A percentile compares a stretch with the other conserved stretches of the same genome.
phyloP scores from a whole-genome alignment of 805 yeast genomes.

The Millerago galiae region DNA sequence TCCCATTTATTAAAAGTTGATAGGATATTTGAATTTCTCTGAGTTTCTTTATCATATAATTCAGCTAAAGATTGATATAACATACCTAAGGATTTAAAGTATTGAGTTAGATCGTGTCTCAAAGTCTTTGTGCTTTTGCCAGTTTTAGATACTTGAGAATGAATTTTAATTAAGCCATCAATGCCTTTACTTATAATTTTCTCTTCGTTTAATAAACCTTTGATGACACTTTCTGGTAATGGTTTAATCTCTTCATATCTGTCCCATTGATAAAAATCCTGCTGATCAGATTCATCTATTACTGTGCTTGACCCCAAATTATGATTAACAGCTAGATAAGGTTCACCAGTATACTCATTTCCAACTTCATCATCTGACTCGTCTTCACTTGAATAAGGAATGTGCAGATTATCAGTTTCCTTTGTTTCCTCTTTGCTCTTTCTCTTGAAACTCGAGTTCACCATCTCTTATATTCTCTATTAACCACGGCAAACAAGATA shows the following conservation, averaged over 20 bases:
- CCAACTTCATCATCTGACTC: not conserved
- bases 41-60: conserved; percentile 31
- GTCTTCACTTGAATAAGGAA: conserved; percentile 7
- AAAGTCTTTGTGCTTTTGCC: conserved; percentile 28
- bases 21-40: conserved; percentile 22
- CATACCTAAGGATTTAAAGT: conserved; percentile 31
- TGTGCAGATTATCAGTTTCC: conserved; percentile 2
- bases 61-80: conserved; percentile 36
- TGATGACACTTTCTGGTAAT: conserved; percentile 10
- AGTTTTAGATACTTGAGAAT: conserved; percentile 22
- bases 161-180: conserved; percentile 16
- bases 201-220: conserved; percentile 17
- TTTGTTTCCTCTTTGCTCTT: not conserved
- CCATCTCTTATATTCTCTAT: not conserved
- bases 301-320: not conserved
- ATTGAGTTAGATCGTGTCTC: conserved; percentile 26
- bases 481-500: not conserved
- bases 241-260: not conserved
- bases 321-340: too few species aligned
- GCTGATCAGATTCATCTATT: not conserved
- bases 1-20: conserved; percentile 34
- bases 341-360: not conserved
- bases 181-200: conserved; percentile 11
- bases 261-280: not conserved
- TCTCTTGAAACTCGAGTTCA: too few species aligned